Evolutionary conservation across 169 alveolate genomes (phyloP), one percentile per base, ranked within the genome.

Genomic region (Besnoitia besnoiti): DNA sequence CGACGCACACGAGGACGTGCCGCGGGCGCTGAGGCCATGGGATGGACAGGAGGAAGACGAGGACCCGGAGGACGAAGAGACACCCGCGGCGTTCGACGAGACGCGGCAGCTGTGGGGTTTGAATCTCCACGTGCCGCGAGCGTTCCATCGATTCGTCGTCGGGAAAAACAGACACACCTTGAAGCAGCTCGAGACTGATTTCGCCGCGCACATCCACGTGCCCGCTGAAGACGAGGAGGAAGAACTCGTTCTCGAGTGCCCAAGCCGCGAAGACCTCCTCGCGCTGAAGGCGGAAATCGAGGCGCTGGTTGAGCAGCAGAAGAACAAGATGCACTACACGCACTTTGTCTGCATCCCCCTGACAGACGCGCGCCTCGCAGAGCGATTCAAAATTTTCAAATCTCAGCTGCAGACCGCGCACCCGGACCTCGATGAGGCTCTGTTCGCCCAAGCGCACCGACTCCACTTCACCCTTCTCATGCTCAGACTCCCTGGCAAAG

Each of bases 301-400:
- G 47, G 5, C 14, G 5, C 49, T 77, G 33, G 30, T 77, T 21
- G 87, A 37, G 33, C 37, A 77, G 59, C n/a, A 42, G 37, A 39
- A 42, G 59, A 14, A 19, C 30, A 0, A 24, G 40, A 77, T 30
- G 24, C 87, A 37, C 24, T 77, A 77, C 59, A 33, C 93, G 16
- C 93, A 89, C 55, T 89, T 89, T 51, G 46, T 89, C 24, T 75
- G 88, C 59, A 39, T 89, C 14, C 93, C 93, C 50, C 77, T 89
- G 24, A 24, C 80, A 0, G 67, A 55, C n/a, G 89, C 93, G 0
- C 39, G 59, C 10, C 14, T 89, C 12, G 27, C 24, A 37, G 79
- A 19, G 12, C 49, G 93, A n/a, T 89, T 35, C 61, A 46, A 89
- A 61, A 82, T 89, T 55, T 89, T 67, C 62, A 89, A 47, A 75